Base-by-base conservation (phyloP, 2,329 filamentous ascomycete genomes). In the Erysiphe pulchra region DNA sequence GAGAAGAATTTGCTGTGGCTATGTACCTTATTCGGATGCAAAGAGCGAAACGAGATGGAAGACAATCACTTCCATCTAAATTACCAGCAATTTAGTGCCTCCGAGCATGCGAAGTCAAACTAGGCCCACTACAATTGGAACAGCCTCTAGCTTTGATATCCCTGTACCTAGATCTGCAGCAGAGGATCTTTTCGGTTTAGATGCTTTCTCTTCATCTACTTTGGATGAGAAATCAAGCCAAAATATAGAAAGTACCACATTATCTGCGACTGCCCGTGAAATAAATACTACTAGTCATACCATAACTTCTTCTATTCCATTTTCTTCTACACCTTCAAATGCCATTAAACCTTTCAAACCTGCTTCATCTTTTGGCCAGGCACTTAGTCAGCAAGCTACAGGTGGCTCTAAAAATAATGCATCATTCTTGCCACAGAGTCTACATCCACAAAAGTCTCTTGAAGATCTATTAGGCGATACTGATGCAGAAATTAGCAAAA, bases 1-100 rank as follows among this genome's bases (percentile, higher is more conserved):
- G 74, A 54, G 90, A 98, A 53, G 86, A 93, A 55, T 98, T 98
- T 58, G 85, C 90, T 0, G 85, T 98, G 42, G 87, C 90, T 45
- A 94, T 98, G 86, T 92, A 92, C 58, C 68, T 98, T 44, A 94
- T 98, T 54, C 75, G 86, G 49, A 82, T 92, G 59, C 86, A 94
- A 59, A 73, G 86, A 46, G 80, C 71, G 51, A 79, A 77, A 50
- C 74, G 75, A 47, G 74, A 77, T 47, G 67, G 69, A 16, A 59
- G 64, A 31, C 63, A 63, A 37, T 65, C 73, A 28, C 62, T 95
- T 31, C 90, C 90, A 2, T 66, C 77, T 18, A 70, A 73, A n/a
- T 64, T 98, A 38, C 86, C 87, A 10, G 66, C 77, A 86, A 79
- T 52, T 65, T 95, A 36, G 71, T 95, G 30, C 90, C 90, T 12